phyloP scores from a whole-genome alignment of 495 filamentous ascomycete species.

The Lophium mytilinum region DNA sequence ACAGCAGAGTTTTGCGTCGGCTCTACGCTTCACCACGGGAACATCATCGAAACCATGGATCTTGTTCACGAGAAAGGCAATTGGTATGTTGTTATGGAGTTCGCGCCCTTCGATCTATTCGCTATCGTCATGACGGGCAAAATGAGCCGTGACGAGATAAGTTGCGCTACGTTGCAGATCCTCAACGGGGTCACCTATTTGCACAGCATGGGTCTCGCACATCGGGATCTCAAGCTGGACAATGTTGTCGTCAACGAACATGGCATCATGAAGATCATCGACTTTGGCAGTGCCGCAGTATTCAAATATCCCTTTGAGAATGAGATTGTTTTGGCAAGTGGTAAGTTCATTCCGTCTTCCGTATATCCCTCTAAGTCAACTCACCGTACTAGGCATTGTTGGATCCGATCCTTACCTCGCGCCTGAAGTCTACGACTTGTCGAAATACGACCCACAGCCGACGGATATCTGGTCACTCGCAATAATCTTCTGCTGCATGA shows the following conservation, averaged over 20 bases:
- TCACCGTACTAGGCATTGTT: slow-evolving; percentile 66
- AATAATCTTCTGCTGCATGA: slow-evolving; percentile 99
- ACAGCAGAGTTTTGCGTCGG: slow-evolving; percentile 99
- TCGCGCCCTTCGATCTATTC: slow-evolving; percentile 94
- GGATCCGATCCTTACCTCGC: slow-evolving; percentile 97
- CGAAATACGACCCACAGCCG: slow-evolving; percentile 89
- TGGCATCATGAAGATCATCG: slow-evolving; percentile 99
- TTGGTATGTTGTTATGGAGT: slow-evolving; percentile 99
- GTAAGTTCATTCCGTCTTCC: slow-evolving; percentile 44
- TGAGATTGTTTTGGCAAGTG: slow-evolving; percentile 75
- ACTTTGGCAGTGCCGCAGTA: slow-evolving; percentile 96
- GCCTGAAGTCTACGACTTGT: slow-evolving; percentile 90
- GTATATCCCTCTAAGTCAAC: not conserved
- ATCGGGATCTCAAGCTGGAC: slow-evolving; percentile 94
- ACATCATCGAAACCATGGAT: slow-evolving; percentile 96
- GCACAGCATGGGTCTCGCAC: slow-evolving; percentile 90
- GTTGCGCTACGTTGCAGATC: slow-evolving; percentile 89
- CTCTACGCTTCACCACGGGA: slow-evolving; percentile 93
- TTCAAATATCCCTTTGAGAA: slow-evolving; percentile 97
- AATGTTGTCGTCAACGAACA: slow-evolving; percentile 96
- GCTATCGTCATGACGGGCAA: slow-evolving; percentile 99
- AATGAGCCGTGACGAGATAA: slow-evolving; percentile 87
- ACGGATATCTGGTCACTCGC: slow-evolving; percentile 97
- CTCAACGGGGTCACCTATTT: slow-evolving; percentile 94
- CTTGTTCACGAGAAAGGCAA: slow-evolving; percentile 90